phyloP scores from a whole-genome alignment of 805 yeast species.

The Wickerhamiella sorbophila region DNA sequence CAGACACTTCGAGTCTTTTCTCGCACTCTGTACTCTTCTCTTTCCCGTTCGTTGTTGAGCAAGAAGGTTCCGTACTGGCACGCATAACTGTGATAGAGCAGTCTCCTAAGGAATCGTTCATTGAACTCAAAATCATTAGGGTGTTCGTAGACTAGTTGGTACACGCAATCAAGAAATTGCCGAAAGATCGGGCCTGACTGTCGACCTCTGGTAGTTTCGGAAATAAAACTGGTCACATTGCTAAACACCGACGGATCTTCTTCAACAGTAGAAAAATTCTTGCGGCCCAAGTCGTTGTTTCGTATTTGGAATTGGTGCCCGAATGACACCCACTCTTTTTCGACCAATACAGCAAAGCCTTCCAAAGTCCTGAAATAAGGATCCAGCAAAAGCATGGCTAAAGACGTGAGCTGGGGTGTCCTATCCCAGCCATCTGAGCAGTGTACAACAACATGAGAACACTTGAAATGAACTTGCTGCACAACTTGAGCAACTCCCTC shows the following conservation, averaged over 20 bases:
- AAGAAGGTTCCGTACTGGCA: conserved; percentile 92
- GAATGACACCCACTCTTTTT: conserved; percentile 91
- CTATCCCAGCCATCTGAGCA: conserved; percentile 99
- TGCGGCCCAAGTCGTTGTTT: conserved; percentile 32
- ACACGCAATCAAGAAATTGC: conserved; percentile 82
- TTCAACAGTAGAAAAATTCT: not conserved
- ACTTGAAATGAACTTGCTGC: conserved; percentile 68
- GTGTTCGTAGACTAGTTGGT: conserved; percentile 57
- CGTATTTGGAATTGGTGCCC: conserved; percentile 84
- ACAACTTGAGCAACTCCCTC: conserved; percentile 65
- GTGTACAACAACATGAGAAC: conserved; percentile 73
- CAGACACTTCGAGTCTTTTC: conserved; percentile 63
- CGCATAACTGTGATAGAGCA: conserved; percentile 77
- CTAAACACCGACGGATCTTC: conserved; percentile 24
- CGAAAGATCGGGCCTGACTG: conserved; percentile 85
- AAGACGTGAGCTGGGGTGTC: conserved; percentile 75
- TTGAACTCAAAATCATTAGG: conserved; percentile 73
- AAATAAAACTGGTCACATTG: conserved; percentile 30
- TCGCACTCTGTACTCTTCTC: conserved; percentile 30
- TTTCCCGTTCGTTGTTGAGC: conserved; percentile 57
- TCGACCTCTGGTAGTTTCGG: conserved; percentile 17
- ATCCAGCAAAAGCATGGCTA: conserved; percentile 76
- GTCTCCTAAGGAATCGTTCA: conserved; percentile 70
- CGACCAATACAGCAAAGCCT: conserved; percentile 75
- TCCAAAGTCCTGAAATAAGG: conserved; percentile 78